phyloP scores from a whole-genome alignment of 2,329 filamentous ascomycete species.

The Emmonsiellopsis sp. region DNA sequence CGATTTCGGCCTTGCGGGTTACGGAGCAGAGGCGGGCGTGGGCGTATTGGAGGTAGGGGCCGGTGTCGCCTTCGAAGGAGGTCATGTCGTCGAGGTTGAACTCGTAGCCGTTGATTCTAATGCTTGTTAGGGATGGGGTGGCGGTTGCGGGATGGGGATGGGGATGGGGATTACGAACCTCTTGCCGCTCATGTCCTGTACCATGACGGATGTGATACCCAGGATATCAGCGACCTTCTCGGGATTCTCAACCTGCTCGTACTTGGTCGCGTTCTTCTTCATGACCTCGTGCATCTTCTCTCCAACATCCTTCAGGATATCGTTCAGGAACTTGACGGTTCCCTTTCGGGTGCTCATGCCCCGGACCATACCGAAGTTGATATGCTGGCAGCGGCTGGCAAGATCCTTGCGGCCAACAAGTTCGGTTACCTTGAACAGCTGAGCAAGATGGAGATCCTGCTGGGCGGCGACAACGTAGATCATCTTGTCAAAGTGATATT shows the following conservation, averaged over 20 bases:
- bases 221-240: conserved; percentile 74
- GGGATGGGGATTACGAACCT: conserved; percentile 43
- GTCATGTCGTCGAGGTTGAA: conserved; percentile 59
- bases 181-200: conserved; percentile 96
- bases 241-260: conserved; percentile 78
- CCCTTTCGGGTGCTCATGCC: conserved; percentile 58
- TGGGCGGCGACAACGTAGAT: conserved; percentile 58
- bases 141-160: conserved; percentile 25
- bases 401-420: conserved; percentile 54
- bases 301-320: conserved; percentile 68
- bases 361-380: conserved; percentile 59
- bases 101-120: conserved; percentile 53
- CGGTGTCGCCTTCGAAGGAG: conserved; percentile 58
- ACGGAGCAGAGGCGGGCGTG: conserved; percentile 52
- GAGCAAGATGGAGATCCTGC: conserved; percentile 56
- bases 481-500: conserved; percentile 58
- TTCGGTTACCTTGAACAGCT: conserved; percentile 57
- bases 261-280: conserved; percentile 83
- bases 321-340: conserved; percentile 65
- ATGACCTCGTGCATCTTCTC: conserved; percentile 99
- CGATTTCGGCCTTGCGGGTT: conserved; percentile 46
- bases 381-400: conserved; percentile 50
- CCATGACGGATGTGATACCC: conserved; percentile 92
- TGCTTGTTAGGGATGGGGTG: conserved; percentile 34
- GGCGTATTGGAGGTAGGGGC: conserved; percentile 57